Conservation (phyloP, 2,329 filamentous ascomycete species). For the Amesomyces nigricolor region DNA sequence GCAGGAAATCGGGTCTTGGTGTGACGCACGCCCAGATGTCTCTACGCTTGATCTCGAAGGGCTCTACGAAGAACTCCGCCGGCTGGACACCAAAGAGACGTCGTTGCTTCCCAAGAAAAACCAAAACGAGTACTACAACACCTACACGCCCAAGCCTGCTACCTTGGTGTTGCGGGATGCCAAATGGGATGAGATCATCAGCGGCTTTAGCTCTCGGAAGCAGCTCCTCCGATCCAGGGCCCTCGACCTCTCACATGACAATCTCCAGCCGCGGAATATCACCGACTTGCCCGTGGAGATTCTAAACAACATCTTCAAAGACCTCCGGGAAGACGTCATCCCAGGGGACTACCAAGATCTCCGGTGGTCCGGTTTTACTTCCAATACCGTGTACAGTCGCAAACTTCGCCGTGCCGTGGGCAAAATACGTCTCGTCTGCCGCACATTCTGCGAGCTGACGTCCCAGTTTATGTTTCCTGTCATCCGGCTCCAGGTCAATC, state of each 20-base stretch:
- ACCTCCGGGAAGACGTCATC: neutral
- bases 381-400: neutral
- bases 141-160: neutral
- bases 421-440: neutral
- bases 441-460: slow-evolving; percentile 1
- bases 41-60: neutral
- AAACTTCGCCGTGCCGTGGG: neutral
- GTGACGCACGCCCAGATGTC: neutral
- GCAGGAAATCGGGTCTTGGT: neutral
- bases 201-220: neutral
- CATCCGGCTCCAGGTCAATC: neutral
- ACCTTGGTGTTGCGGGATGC: neutral
- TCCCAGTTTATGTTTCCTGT: neutral
- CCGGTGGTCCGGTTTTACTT: neutral
- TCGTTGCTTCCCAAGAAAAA: neutral
- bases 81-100: neutral
- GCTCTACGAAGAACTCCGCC: neutral
- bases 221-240: neutral
- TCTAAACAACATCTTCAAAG: neutral
- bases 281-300: slow-evolving; percentile 1
- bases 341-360: neutral
- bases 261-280: neutral
- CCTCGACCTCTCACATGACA: neutral
- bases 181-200: neutral
- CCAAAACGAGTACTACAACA: neutral